Percentiles rank a stretch among this genome's conserved stretches.
Conservation (phyloP, 139 green algal species). For the Chlorella sp. region DNA sequence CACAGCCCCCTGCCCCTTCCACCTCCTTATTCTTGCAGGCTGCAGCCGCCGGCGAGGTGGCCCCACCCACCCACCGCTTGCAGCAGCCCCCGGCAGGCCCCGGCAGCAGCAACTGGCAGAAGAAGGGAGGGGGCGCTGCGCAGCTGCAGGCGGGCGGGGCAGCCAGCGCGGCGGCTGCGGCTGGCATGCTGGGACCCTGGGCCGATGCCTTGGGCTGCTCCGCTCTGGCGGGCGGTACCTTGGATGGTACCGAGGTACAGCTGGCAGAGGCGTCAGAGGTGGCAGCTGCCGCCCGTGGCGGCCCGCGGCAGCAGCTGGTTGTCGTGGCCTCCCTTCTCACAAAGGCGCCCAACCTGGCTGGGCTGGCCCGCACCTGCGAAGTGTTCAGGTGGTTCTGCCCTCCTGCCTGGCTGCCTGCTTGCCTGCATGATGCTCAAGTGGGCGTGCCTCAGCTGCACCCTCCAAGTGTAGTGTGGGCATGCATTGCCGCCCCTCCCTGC, state of each 20-base stretch:
- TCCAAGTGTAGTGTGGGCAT: background rate
- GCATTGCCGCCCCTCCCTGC: background rate
- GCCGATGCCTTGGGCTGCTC: conserved; percentile 4
- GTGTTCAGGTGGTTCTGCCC: conserved; percentile 46
- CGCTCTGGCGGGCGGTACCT: background rate
- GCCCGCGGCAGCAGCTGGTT: conserved; percentile 74
- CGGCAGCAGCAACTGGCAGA: conserved; percentile 24
- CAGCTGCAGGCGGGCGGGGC: background rate
- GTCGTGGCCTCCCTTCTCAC: conserved; percentile 91
- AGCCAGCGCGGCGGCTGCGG: background rate
- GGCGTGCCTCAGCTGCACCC: too few relatives aligned
- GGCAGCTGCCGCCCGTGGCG: conserved; percentile 12
- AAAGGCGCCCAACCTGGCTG: conserved; percentile 91
- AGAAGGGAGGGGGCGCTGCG: conserved; percentile 17
- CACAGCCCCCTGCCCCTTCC: background rate
- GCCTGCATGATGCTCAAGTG: too few relatives aligned
- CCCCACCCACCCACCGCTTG: too few relatives aligned
- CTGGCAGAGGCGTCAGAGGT: conserved; percentile 35
- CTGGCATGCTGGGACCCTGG: conserved; percentile 6
- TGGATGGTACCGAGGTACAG: conserved; percentile 21
- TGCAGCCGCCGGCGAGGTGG: background rate
- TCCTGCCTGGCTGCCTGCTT: too few relatives aligned
- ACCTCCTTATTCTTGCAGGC: background rate
- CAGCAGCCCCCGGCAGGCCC: background rate
- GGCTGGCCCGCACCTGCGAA: conserved; percentile 91